Evolutionary conservation across 805 yeast genomes (phyloP).

Genomic region (Barnettozyma wickerhamii): DNA sequence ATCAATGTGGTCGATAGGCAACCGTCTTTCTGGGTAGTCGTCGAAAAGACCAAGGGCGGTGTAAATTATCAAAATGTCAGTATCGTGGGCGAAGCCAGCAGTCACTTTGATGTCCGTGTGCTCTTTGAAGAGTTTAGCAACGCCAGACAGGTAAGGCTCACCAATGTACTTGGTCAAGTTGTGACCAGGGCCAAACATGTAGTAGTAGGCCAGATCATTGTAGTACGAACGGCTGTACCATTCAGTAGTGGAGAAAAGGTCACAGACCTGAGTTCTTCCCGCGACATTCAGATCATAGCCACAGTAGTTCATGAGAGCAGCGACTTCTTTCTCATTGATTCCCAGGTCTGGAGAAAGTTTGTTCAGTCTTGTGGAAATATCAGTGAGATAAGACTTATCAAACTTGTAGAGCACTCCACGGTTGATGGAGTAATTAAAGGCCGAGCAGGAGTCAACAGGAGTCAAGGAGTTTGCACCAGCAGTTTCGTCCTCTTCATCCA

Average conservation of each 20-base stretch:
- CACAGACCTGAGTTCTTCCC: constrained; percentile 28
- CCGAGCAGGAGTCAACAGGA: constrained; percentile 38
- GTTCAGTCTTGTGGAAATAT: constrained; percentile 27
- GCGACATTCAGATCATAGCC: constrained; percentile 47
- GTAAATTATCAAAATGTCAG: constrained; percentile 47
- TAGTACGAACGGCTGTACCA: constrained; percentile 38
- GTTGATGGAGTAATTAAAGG: constrained; percentile 31
- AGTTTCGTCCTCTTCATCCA: constrained; percentile 39
- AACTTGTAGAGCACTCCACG: constrained; percentile 28
- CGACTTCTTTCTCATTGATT: constrained; percentile 37
- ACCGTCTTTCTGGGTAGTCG: not conserved
- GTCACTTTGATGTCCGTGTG: constrained; percentile 34
- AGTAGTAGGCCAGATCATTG: constrained; percentile 40
- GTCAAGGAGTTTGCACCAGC: constrained; percentile 60
- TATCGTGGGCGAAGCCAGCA: constrained; percentile 51
- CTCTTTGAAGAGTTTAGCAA: constrained; percentile 37
- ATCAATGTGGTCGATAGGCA: constrained; percentile 36
- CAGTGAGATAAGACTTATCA: constrained; percentile 15
- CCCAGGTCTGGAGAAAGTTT: constrained; percentile 35
- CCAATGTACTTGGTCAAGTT: constrained; percentile 38
- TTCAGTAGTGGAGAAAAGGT: constrained; percentile 47
- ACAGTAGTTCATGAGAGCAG: constrained; percentile 39
- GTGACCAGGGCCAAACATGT: constrained; percentile 46
- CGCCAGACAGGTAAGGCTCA: constrained; percentile 43
- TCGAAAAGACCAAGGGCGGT: constrained; percentile 44